These are phyloP conservation scores for Mercurialis annua DNA, from an alignment of 345 rosid species.

Conservation along the genomic window DNA sequence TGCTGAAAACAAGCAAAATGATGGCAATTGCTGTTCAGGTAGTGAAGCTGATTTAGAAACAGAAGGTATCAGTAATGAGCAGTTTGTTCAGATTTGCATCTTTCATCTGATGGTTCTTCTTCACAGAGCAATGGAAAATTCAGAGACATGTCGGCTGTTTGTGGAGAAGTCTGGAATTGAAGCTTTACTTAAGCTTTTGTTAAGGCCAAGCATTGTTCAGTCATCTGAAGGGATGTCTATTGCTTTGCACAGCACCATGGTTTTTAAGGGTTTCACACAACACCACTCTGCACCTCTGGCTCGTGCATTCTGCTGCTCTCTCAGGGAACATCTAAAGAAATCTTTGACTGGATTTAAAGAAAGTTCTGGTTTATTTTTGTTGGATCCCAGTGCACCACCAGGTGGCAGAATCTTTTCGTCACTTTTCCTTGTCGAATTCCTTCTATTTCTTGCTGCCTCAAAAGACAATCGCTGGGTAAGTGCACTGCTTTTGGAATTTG, in stretches of 20 bases:
- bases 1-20: slow-evolving; percentile 60
- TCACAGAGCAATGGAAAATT: slow-evolving; percentile 89
- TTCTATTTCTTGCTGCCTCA: slow-evolving; percentile 84
- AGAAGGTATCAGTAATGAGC: slow-evolving; percentile 68
- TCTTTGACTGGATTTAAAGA: slow-evolving; percentile 54
- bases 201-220: slow-evolving; percentile 81
- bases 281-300: slow-evolving; percentile 91
- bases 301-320: slow-evolving; percentile 78
- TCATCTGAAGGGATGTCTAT: slow-evolving; percentile 95
- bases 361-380: slow-evolving; percentile 60
- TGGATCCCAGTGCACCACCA: slow-evolving; percentile 55
- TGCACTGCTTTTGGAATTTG: slow-evolving; percentile 86
- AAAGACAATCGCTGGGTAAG: slow-evolving; percentile 92
- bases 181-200: slow-evolving; percentile 75
- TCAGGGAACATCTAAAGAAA: slow-evolving; percentile 70
- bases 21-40: slow-evolving; percentile 41
- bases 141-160: slow-evolving; percentile 87
- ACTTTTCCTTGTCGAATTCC: slow-evolving; percentile 89
- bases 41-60: slow-evolving; percentile 40
- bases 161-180: slow-evolving; percentile 97
- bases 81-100: slow-evolving; percentile 76
- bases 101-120: slow-evolving; percentile 92
- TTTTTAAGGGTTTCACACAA: slow-evolving; percentile 92
- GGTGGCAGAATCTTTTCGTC: slow-evolving; percentile 67
- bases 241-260: slow-evolving; percentile 95